phyloP scores from a whole-genome alignment of 805 yeast genomes.

The Candida palmyrensis region DNA sequence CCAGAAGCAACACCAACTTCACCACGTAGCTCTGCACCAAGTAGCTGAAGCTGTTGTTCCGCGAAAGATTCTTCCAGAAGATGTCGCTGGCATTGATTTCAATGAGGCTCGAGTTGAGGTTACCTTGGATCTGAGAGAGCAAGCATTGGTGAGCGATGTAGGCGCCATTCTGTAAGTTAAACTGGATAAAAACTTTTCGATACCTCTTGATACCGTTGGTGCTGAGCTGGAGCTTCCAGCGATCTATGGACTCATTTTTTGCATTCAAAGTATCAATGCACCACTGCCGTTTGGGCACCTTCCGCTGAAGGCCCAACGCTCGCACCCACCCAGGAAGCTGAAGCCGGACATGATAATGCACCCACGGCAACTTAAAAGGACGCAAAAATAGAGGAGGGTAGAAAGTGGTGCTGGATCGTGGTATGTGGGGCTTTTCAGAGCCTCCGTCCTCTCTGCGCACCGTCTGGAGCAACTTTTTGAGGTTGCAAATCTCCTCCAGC shows the following conservation, averaged over 20 bases:
- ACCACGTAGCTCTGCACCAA: conserved; percentile 40
- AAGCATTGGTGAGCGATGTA: conserved; percentile 60
- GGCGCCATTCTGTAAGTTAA: conserved; percentile 52
- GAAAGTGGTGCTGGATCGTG: no score
- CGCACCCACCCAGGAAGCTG: conserved; percentile 27
- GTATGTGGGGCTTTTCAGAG: conserved; percentile 2
- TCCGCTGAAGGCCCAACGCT: conserved; percentile 15
- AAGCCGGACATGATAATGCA: conserved; percentile 15
- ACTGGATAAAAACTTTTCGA: conserved; percentile 57
- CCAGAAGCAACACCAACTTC: conserved; percentile 37
- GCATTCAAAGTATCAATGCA: conserved; percentile 15
- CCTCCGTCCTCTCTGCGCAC: conserved; percentile 11
- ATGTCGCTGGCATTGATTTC: conserved; percentile 65
- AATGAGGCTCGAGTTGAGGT: conserved; percentile 38
- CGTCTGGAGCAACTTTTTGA: conserved; percentile 26
- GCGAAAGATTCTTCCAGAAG: conserved; percentile 60
- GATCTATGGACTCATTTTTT: conserved; percentile 13
- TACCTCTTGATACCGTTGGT: conserved; percentile 17
- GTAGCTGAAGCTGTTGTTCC: conserved; percentile 29
- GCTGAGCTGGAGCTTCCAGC: conserved; percentile 12
- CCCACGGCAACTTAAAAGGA: conserved; percentile 14
- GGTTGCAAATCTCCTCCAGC: conserved; percentile 14
- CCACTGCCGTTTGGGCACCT: conserved; percentile 22
- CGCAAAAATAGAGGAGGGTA: conserved; percentile 29
- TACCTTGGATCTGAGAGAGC: conserved; percentile 38